phyloP scores from a whole-genome alignment of 2,329 filamentous ascomycete genomes.

The Talaromyces sp. region DNA sequence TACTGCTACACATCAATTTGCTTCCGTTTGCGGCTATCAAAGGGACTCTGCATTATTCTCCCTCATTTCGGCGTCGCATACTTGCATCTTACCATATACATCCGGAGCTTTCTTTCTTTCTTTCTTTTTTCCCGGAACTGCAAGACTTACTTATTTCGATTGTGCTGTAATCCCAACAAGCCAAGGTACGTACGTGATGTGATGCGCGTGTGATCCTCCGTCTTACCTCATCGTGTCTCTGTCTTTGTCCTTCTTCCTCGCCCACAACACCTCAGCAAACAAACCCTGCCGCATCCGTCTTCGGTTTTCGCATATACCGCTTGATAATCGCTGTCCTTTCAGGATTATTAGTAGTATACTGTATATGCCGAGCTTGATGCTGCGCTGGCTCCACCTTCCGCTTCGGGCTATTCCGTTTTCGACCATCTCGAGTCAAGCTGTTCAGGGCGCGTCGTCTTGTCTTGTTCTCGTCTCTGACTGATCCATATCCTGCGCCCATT shows the following conservation, averaged over 20 bases:
- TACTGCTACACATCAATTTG: background rate
- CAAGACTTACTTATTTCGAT: background rate
- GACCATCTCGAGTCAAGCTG: background rate
- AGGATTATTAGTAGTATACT: background rate
- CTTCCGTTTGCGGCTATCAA: background rate
- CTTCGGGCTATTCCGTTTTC: background rate
- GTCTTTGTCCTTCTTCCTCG: background rate
- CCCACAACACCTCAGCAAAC: background rate
- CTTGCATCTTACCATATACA: background rate
- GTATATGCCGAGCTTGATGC: background rate
- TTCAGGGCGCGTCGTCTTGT: background rate
- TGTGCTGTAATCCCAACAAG: background rate
- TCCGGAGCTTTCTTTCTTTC: background rate
- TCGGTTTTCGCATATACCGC: background rate
- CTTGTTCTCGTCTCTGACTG: background rate
- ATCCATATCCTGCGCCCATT: background rate
- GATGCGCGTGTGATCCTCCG: background rate
- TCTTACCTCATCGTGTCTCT: background rate
- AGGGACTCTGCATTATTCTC: background rate
- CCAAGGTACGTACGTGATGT: background rate
- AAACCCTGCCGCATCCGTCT: background rate
- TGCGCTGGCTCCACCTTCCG: background rate
- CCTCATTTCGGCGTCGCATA: background rate
- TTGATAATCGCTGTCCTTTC: background rate
- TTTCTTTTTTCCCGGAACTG: background rate